These are phyloP conservation scores for Solanum corneliomulleri DNA, from an alignment of 257 asterid species.

Conservation along the genomic window DNA sequence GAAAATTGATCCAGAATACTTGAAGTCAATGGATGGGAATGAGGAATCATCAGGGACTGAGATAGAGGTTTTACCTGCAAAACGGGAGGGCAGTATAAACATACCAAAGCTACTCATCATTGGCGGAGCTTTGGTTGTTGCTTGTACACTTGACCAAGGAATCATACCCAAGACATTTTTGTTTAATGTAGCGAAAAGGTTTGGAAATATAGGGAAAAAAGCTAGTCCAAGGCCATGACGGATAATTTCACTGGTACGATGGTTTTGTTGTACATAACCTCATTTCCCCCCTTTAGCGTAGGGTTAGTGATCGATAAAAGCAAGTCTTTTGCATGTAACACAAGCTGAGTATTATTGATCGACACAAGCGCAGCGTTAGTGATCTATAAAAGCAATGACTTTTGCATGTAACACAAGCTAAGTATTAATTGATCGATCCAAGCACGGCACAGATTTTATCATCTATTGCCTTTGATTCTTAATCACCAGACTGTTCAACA, in stretches of 20 bases:
- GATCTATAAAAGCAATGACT: not conserved
- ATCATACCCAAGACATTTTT: slow-evolving; percentile 65
- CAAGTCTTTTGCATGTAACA: not conserved
- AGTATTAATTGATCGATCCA: not conserved
- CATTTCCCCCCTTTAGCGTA: not conserved
- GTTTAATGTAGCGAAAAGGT: slow-evolving; percentile 49
- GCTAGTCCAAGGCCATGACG: not conserved
- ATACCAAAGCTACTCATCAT: slow-evolving; percentile 62
- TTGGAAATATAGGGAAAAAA: slow-evolving; percentile 58
- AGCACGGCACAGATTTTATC: not conserved
- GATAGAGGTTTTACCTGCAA: slow-evolving; percentile 12
- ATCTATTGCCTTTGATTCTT: not conserved
- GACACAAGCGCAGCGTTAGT: not conserved
- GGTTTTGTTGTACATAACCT: not conserved
- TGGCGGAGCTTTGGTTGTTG: slow-evolving; percentile 59
- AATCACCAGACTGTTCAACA: not conserved
- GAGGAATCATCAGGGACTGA: slow-evolving; percentile 27
- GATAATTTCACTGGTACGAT: not conserved
- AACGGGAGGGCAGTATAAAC: slow-evolving; percentile 27
- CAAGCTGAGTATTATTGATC: not conserved
- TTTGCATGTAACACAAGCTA: not conserved
- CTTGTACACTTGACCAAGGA: slow-evolving; percentile 61
- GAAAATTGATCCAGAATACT: slow-evolving; percentile 42
- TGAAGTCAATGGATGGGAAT: slow-evolving; percentile 22
- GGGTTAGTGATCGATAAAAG: not conserved